Percentiles rank a stretch among this genome's conserved stretches.
phyloP scores from a whole-genome alignment of 495 filamentous ascomycete species.

The Hyaloscypha hepaticicola region DNA sequence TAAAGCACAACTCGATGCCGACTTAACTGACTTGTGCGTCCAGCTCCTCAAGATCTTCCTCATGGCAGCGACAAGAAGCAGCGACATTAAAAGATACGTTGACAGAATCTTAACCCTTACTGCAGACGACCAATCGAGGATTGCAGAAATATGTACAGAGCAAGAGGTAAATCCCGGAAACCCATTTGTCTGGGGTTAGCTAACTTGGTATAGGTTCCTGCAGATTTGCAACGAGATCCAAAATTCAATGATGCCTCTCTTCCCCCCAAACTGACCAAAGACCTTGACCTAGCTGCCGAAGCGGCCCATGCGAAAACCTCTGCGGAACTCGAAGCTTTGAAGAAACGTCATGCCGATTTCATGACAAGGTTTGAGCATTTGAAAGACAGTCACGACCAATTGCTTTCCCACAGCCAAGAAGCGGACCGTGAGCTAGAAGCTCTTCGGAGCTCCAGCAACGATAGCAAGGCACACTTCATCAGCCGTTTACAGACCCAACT shows the following conservation, averaged over 20 bases:
- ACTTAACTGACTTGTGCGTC: constrained; percentile 33
- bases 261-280: constrained; percentile 36
- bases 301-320: constrained; percentile 44
- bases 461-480: constrained; percentile 15
- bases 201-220: background rate
- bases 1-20: background rate
- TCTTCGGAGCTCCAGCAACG: constrained; percentile 21
- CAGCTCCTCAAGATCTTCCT: constrained; percentile 66
- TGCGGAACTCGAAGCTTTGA: constrained; percentile 50
- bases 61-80: constrained; percentile 58
- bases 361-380: constrained; percentile 56
- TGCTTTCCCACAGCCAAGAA: constrained; percentile 59
- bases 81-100: constrained; percentile 54
- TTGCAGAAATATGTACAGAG: constrained; percentile 35
- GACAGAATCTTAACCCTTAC: constrained; percentile 49
- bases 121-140: constrained; percentile 43
- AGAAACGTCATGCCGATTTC: constrained; percentile 52
- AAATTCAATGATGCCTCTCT: constrained; percentile 36
- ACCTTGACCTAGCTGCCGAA: constrained; percentile 53
- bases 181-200: background rate
- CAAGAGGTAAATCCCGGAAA: background rate
- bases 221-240: constrained; percentile 33
- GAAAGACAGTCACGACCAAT: constrained; percentile 58
- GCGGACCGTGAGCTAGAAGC: constrained; percentile 46
- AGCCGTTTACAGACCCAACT: constrained; percentile 41